A percentile compares a stretch with the other conserved stretches of the same genome.
Evolutionary conservation across 2,329 filamentous ascomycete genomes (phyloP).

Genomic region (Pseudogymnoascus sp.): DNA sequence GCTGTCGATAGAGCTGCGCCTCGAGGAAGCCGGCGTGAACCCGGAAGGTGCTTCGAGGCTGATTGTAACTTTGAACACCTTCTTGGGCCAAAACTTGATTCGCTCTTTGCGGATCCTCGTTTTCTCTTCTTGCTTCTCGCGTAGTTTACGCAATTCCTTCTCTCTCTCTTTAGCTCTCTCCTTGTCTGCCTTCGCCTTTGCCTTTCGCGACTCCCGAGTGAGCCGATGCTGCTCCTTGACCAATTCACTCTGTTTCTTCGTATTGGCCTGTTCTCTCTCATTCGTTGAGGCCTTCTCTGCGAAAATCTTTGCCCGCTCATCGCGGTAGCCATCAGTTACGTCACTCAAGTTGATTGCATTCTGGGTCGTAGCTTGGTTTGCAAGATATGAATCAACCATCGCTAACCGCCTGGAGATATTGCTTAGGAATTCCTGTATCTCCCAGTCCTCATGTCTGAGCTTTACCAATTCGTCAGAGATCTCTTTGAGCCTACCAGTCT

Average conservation of each 20-base stretch:
- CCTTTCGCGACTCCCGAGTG: conserved; percentile 16
- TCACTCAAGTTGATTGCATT: neutral
- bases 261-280: conserved; percentile 22
- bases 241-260: conserved; percentile 23
- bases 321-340: conserved; percentile 16
- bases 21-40: conserved; percentile 40
- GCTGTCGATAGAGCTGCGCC: conserved; percentile 39
- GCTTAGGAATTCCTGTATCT: conserved; percentile 12
- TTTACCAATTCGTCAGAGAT: conserved; percentile 26
- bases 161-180: conserved; percentile 32
- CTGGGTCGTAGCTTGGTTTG: conserved; percentile 14
- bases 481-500: conserved; percentile 18
- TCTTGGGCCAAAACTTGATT: conserved; percentile 43
- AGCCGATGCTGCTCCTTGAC: conserved; percentile 14
- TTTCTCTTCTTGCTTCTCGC: conserved; percentile 37
- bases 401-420: conserved; percentile 21
- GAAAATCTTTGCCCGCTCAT: conserved; percentile 30
- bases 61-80: conserved; percentile 43
- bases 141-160: conserved; percentile 31
- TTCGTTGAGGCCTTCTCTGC: conserved; percentile 31
- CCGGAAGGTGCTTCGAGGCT: conserved; percentile 39
- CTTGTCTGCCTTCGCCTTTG: conserved; percentile 32
- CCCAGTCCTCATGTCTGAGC: conserved; percentile 13
- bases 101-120: conserved; percentile 37
- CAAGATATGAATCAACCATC: conserved; percentile 23